Evolutionary conservation across 306 rosid genomes (phyloP).

Genomic region (Quillaja saponaria): DNA sequence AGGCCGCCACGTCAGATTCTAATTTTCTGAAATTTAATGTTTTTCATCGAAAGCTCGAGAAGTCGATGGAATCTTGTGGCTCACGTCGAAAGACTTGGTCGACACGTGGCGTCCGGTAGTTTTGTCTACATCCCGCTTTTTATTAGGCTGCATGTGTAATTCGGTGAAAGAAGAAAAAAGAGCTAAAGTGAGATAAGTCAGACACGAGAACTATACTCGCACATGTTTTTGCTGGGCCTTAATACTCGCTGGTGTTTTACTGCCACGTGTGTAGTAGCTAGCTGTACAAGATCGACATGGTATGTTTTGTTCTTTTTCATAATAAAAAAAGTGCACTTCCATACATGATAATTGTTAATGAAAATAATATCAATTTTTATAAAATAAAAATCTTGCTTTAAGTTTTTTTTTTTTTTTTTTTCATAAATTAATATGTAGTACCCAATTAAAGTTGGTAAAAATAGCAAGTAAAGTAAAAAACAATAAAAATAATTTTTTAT

Average conservation of each 20-base stretch:
- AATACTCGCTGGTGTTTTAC: constrained; percentile 24
- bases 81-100: constrained; percentile 30
- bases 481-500: too few species aligned
- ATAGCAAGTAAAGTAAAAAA: too few species aligned
- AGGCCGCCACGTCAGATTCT: constrained; percentile 43
- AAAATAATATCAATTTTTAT: too few species aligned
- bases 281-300: too few species aligned
- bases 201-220: constrained; percentile 36
- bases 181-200: constrained; percentile 36
- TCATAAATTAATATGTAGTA: too few species aligned
- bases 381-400: too few species aligned
- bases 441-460: too few species aligned
- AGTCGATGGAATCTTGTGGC: constrained; percentile 64
- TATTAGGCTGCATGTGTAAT: constrained; percentile 2
- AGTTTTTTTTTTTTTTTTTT: too few species aligned
- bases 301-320: too few species aligned
- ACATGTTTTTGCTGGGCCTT: neutral
- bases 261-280: neutral
- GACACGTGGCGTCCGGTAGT: constrained; percentile 43
- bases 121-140: constrained; percentile 22
- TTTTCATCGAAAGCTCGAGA: constrained; percentile 41
- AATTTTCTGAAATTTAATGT: constrained; percentile 11
- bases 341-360: too few species aligned
- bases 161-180: constrained; percentile 31
- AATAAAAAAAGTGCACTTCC: too few species aligned